Conservation (phyloP, 2,329 filamentous ascomycete genomes). For the Epichloe gansuensis region DNA sequence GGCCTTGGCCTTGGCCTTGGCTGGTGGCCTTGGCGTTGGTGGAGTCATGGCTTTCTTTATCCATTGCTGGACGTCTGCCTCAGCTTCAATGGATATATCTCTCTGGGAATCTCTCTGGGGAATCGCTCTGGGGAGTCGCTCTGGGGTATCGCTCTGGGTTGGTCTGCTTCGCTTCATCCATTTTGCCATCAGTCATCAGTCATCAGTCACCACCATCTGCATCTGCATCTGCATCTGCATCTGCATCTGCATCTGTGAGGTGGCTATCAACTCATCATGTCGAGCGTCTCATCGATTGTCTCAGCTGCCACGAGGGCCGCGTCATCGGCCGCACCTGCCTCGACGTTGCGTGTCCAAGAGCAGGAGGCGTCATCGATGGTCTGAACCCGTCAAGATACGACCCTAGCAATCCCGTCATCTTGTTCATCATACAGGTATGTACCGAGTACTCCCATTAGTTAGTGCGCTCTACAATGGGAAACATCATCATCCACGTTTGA, state of each 20-base stretch:
- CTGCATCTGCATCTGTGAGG: not conserved
- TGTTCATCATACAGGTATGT: slow-evolving; percentile 62
- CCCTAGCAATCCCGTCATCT: slow-evolving; percentile 56
- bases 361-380: slow-evolving; percentile 58
- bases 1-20: not conserved
- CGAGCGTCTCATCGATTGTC: slow-evolving; percentile 6
- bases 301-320: slow-evolving; percentile 14
- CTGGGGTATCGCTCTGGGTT: too few species aligned
- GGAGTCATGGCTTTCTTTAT: not conserved
- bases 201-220: not conserved
- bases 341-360: slow-evolving; percentile 20
- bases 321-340: slow-evolving; percentile 16
- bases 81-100: not conserved
- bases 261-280: not conserved
- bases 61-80: not conserved
- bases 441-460: not conserved
- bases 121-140: too few species aligned
- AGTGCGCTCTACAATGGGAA: too few species aligned
- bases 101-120: too few species aligned
- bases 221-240: not conserved
- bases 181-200: not conserved
- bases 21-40: not conserved
- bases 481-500: too few species aligned
- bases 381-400: slow-evolving; percentile 57
- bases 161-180: not conserved